Evolutionary conservation across 2,329 filamentous ascomycete genomes (phyloP).

Genomic region (Neofusicoccum kwambonambiense): DNA sequence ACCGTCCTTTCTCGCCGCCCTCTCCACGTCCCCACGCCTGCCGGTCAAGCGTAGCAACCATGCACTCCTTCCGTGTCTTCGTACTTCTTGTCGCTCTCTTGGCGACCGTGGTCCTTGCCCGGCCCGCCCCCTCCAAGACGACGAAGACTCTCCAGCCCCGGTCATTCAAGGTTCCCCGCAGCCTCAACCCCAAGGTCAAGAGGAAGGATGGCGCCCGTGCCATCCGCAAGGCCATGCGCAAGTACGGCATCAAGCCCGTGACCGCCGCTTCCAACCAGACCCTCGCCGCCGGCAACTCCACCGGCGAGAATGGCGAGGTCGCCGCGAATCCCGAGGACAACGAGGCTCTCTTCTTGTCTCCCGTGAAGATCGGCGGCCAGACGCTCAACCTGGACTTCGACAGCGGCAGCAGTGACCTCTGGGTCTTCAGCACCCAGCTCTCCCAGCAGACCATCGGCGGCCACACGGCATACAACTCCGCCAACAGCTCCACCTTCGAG

Average conservation of each 20-base stretch:
- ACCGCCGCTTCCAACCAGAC: constrained; percentile 37
- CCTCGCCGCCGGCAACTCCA: neutral
- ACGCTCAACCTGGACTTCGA: constrained; percentile 64
- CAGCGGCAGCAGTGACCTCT: constrained; percentile 33
- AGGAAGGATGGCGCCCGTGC: constrained; percentile 59
- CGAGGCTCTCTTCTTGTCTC: constrained; percentile 69
- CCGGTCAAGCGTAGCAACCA: constrained; percentile 24
- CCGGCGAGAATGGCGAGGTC: constrained; percentile 54
- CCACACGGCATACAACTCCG: constrained; percentile 57
- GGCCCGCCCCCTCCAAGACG: constrained; percentile 37
- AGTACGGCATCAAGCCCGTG: constrained; percentile 56
- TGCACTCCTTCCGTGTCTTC: constrained; percentile 35
- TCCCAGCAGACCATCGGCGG: constrained; percentile 43
- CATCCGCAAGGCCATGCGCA: constrained; percentile 65
- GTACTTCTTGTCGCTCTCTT: constrained; percentile 50
- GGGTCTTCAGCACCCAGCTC: constrained; percentile 67
- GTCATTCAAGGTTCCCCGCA: constrained; percentile 62
- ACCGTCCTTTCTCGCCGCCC: neutral
- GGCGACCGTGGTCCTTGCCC: constrained; percentile 48
- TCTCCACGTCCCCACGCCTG: constrained; percentile 10
- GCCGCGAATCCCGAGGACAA: constrained; percentile 63
- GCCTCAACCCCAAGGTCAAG: constrained; percentile 51
- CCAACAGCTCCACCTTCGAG: constrained; percentile 53
- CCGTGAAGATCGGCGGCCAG: constrained; percentile 69
- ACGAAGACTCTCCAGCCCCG: constrained; percentile 46